Conservation (phyloP, 768 basidiomycete species). For the Cyclocybe cylindracea region DNA sequence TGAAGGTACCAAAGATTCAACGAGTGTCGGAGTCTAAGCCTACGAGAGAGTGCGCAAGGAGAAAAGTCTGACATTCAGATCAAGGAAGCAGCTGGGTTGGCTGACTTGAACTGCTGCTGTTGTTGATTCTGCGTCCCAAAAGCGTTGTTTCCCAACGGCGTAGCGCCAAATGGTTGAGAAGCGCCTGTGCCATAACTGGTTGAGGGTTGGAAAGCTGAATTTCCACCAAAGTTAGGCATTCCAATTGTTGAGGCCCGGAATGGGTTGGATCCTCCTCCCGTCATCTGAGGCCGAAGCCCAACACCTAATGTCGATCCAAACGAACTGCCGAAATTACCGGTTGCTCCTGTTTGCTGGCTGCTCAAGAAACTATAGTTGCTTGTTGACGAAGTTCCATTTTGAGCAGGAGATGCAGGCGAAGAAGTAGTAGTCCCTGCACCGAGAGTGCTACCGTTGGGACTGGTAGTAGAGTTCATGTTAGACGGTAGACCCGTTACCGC, state of each 20-base stretch:
- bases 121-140: conserved; percentile 10
- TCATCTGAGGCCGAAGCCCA: conserved; percentile 62
- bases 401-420: conserved; percentile 10
- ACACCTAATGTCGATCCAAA: conserved; percentile 42
- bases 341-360: conserved; percentile 43
- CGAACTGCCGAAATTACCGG: conserved; percentile 37
- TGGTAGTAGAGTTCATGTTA: conserved; percentile 14
- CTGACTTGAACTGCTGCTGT: conserved; percentile 13
- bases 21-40: neutral
- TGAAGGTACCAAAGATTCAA: conserved; percentile 18
- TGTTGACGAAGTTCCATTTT: conserved; percentile 5
- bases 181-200: conserved; percentile 4
- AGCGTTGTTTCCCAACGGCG: conserved; percentile 6
- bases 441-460: neutral
- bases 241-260: conserved; percentile 55
- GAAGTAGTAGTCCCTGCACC: conserved; percentile 9
- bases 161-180: conserved; percentile 13
- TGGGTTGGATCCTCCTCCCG: conserved; percentile 64
- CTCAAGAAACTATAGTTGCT: conserved; percentile 27
- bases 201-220: conserved; percentile 16
- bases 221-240: conserved; percentile 10
- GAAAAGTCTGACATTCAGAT: conserved; percentile 12
- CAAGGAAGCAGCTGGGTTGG: conserved; percentile 17
- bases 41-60: conserved; percentile 10
- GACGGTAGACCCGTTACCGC: conserved; percentile 28